A percentile compares a stretch with the other conserved stretches of the same genome.
phyloP scores from a whole-genome alignment of 2,329 filamentous ascomycete species.

The Verticillium dahliae region DNA sequence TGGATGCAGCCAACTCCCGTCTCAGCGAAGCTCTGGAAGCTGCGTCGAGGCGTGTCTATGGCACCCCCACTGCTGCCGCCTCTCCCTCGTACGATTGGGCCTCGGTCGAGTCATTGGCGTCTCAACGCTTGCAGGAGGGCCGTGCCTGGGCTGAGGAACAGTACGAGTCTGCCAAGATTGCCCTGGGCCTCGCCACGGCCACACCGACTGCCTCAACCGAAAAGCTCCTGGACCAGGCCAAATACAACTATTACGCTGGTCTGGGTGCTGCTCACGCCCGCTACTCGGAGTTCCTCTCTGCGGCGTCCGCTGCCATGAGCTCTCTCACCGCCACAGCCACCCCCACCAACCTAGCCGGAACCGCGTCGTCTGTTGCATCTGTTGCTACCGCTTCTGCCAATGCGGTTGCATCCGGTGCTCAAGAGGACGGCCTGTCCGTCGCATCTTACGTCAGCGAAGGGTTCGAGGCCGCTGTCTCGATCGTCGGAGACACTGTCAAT shows the following conservation, averaged over 20 bases:
- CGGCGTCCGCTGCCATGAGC: slow-evolving; percentile 64
- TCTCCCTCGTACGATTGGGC: slow-evolving; percentile 39
- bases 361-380: slow-evolving; percentile 37
- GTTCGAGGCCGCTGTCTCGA: slow-evolving; percentile 29
- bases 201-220: slow-evolving; percentile 47
- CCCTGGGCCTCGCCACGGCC: slow-evolving; percentile 55
- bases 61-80: slow-evolving; percentile 36
- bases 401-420: slow-evolving; percentile 37
- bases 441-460: slow-evolving; percentile 37
- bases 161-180: slow-evolving; percentile 61
- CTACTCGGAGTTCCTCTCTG: slow-evolving; percentile 68
- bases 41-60: slow-evolving; percentile 42
- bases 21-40: slow-evolving; percentile 49
- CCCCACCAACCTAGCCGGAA: slow-evolving; percentile 45
- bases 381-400: slow-evolving; percentile 39
- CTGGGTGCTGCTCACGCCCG: slow-evolving; percentile 72
- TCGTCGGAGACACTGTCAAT: slow-evolving; percentile 28
- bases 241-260: slow-evolving; percentile 67
- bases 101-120: slow-evolving; percentile 56
- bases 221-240: slow-evolving; percentile 56
- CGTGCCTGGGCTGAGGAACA: slow-evolving; percentile 64
- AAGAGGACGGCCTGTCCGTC: slow-evolving; percentile 44
- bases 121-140: slow-evolving; percentile 64
- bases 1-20: slow-evolving; percentile 54
- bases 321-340: slow-evolving; percentile 53